These are phyloP conservation scores for Cunninghamia lanceolata DNA, from an alignment of 75 land plant species.

Conservation along the genomic window DNA sequence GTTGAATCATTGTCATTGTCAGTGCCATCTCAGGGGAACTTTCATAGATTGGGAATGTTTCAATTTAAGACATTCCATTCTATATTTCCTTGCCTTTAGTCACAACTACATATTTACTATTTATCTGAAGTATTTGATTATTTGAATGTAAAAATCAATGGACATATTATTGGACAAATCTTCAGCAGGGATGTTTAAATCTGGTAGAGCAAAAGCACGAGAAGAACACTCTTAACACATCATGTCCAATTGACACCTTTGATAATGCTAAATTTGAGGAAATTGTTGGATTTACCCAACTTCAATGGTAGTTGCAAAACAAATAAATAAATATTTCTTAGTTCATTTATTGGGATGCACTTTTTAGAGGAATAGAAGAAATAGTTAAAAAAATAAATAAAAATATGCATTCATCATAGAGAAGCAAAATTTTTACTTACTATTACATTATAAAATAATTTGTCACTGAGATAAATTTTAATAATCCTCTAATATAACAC, in stretches of 20 bases:
- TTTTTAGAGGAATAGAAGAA: no score
- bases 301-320: not conserved
- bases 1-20: not conserved
- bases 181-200: not conserved
- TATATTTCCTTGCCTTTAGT: not conserved
- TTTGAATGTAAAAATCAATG: no score
- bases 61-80: not conserved
- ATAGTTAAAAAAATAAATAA: no score
- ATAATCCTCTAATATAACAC: no score
- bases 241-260: not conserved
- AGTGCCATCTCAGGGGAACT: not conserved
- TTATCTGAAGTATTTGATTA: no score
- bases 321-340: not conserved
- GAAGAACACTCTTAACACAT: not conserved
- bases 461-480: no score
- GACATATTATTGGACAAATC: not conserved
- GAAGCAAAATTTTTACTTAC: no score
- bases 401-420: no score
- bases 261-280: not conserved
- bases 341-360: not conserved
- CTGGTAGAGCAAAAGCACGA: not conserved
- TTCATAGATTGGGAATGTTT: not conserved
- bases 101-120: not conserved
- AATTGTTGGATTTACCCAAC: not conserved
- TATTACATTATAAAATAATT: no score